Evolutionary conservation across 371 early-diverging fungal genomes (phyloP), one percentile per base, ranked within the genome.

Genomic region (Zancudomyces culisetae): DNA sequence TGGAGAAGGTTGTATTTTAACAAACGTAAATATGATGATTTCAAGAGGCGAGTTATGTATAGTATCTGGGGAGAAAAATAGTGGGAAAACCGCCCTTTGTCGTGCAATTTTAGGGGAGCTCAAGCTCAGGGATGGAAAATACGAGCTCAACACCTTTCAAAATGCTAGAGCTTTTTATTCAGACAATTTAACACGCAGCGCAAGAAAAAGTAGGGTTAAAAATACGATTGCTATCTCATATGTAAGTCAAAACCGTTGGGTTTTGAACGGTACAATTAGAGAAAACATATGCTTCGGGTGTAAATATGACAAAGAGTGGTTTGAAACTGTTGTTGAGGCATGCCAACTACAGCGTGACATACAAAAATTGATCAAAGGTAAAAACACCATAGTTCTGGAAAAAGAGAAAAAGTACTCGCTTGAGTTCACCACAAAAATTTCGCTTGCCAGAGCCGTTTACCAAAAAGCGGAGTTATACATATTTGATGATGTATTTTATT

Each of bases 21-120:
- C 6, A 15, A 35, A 35, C 35, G 15, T 35, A 6, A 35, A 6
- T 10, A 6, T 52, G 18, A 45, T 4, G 23, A 43, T 52, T 24
- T 57, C 61, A 19, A 79, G 78, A 45, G 76, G 79, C n/a, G 70
- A 74, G 35, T 62, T 88, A 6, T 53, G 81, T 19, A 79, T 83
- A 10, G 66, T 95, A 28, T 79, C 90, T 22, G 96, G 93, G 2
- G 74, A 75, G 42, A 89, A 91, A 2, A 93, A 93, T 18, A 57
- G 83, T 6, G 94, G 94, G 27, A 93, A 93, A 59, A 82, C 86
- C n/a, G 83, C 90, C 1, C 61, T 91, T 28, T 62, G 88, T 13
- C 74, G 81, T 3, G 83, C 90, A 0, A 58, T 94, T 13, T 68
- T 93, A 21, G 96, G 94, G 42, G 91, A 96, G 56, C 83, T 89